Evolutionary conservation across 2,329 filamentous ascomycete genomes (phyloP), one percentile per base, ranked within the genome.

Genomic region (Trichoderma brevicompactum): DNA sequence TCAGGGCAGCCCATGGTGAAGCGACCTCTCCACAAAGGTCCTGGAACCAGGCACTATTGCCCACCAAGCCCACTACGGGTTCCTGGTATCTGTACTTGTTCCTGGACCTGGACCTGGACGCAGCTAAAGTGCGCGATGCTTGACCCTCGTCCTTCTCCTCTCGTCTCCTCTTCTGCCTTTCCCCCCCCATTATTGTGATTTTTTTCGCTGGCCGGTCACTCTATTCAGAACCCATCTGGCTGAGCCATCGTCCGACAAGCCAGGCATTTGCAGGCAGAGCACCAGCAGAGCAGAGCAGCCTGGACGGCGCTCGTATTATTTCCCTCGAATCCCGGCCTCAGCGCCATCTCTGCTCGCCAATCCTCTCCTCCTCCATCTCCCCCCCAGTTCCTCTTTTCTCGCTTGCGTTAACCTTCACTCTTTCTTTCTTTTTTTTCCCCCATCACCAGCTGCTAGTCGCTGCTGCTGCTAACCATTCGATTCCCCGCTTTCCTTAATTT

Each of bases 371-470:
- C n/a, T 40, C 19, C 23, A 40, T 50, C 19, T 43, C 36, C 49
- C 41, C 62, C 53, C 53, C 62, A 49, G 41, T 43, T 50, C n/a
- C 12, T 60, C n/a, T 52, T 53, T 62, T 54, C 59, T 62, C 59
- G 59, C 59, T 62, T 62, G 59, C 48, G 48, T 53, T 53, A 62
- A 62, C 38, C 53, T 65, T 65, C 32, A 52, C 63, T 46, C 50
- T 46, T 49, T 64, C 50, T 52, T 60, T 52, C 43, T 54, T 43
- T 38, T 17, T 17, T 19, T 41, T 36, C 12, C 7, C 43, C 23
- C 59, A 62, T 62, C 59, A 19, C 49, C 59, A 53, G 59, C 59
- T 62, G 59, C 23, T 19, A 53, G 40, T 28, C 40, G 59, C 59
- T 44, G 59, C 46, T 53, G 59, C 28, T 62, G 59, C 48, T 15